Base-by-base conservation (phyloP, 2,329 filamentous ascomycete species). In the Alternaria brassicicola region DNA sequence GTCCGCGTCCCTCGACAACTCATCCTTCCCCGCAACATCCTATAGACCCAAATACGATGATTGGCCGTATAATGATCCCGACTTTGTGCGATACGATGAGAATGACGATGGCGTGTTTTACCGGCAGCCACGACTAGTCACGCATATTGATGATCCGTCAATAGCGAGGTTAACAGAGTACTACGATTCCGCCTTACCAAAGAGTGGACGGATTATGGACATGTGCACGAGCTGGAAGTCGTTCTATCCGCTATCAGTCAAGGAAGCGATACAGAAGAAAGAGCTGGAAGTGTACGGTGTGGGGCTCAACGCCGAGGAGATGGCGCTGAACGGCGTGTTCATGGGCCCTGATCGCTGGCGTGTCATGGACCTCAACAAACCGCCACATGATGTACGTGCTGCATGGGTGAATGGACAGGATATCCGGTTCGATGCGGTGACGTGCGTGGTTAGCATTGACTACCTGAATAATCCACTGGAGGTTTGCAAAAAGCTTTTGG, bases 91-190 rank as follows among this genome's bases (percentile, higher is more conserved):
- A 21, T 70, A 75, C 43, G 79, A 82, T 46, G 65, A 76, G 15
- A 55, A 52, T 6, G 61, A 66, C 7, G 79, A 81, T 57, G 30
- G 64, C 2, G 48, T 63, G 4, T 82, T 81, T 66, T 81, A 81
- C 67, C 65, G 62, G 26, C 63, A 74, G 17, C 80, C 83, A 1
- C 78, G 82, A 15, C 82, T 84, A 60, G 82, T 85, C 1, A 83
- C 83, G 10, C 83, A 85, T 57, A 85, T 85, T 63, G 83, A 85
- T 62, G 80, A 83, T 39, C 73, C 77, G 5, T 81, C 82, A 0
- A 83, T 84, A 49, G 66, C 68, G 4, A 71, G 76, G 0, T 66
- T 85, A 2, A 72, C 76, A 23, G 59, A 68, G 2, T 85, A 85
- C 70, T 85, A 85, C 66, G 69, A 70, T n/a, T 61, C 63, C 0